phyloP scores from a whole-genome alignment of 768 basidiomycete genomes.

The Auriscalpium orientale region DNA sequence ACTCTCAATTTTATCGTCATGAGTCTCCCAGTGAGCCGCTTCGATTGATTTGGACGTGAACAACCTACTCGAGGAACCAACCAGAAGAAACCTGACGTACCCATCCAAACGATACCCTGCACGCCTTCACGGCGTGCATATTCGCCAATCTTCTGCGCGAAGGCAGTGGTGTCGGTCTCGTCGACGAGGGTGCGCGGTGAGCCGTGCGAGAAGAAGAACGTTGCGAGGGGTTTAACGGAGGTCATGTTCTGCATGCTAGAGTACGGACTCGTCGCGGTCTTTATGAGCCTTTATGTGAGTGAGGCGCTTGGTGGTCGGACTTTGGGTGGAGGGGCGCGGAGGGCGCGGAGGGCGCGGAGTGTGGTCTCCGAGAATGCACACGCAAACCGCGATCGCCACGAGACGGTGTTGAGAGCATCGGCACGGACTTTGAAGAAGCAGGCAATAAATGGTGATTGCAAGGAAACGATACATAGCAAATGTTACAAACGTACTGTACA shows the following conservation, averaged over 20 bases:
- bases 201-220: constrained; percentile 8
- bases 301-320: not conserved
- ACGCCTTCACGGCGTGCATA: constrained; percentile 1
- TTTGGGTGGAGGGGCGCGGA: no score
- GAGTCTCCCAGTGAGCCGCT: constrained; percentile 6
- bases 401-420: not conserved
- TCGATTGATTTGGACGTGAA: not conserved
- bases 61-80: not conserved
- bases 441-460: not conserved
- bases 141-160: constrained; percentile 2
- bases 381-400: not conserved
- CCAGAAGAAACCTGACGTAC: not conserved
- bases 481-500: not conserved
- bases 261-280: not conserved
- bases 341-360: not conserved
- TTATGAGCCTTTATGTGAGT: not conserved
- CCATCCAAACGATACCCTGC: constrained; percentile 3
- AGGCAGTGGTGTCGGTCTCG: not conserved
- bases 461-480: not conserved
- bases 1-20: constrained; percentile 1
- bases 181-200: constrained; percentile 2
- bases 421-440: not conserved
- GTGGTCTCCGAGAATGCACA: not conserved
- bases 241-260: not conserved
- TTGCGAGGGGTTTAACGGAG: constrained; percentile 1